Conservation (phyloP, 805 yeast species). For the Kregervanrija pseudodelftensis region DNA sequence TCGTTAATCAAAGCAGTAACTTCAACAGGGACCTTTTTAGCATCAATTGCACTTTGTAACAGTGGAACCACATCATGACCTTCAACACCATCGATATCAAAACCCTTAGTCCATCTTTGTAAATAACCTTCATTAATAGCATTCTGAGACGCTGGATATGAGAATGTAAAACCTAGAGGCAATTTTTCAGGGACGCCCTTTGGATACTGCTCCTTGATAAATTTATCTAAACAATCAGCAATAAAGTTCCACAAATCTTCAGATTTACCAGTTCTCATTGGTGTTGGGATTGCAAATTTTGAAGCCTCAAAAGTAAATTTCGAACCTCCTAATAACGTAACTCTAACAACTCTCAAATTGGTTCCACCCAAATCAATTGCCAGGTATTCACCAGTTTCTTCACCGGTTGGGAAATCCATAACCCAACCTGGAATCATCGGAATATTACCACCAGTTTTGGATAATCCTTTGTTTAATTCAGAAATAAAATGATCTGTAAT, state of each 20-base stretch:
- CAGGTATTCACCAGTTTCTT: slow-evolving; percentile 80
- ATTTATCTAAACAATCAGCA: slow-evolving; percentile 70
- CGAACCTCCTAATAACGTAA: slow-evolving; percentile 74
- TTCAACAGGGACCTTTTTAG: slow-evolving; percentile 62
- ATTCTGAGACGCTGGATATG: slow-evolving; percentile 80
- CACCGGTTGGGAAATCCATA: slow-evolving; percentile 85
- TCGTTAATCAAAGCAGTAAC: slow-evolving; percentile 94
- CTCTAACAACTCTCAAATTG: slow-evolving; percentile 86
- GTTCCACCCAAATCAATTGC: slow-evolving; percentile 98
- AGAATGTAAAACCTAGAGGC: slow-evolving; percentile 92
- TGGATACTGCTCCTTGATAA: slow-evolving; percentile 55
- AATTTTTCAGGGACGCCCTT: slow-evolving; percentile 49
- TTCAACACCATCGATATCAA: slow-evolving; percentile 88
- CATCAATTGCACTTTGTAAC: slow-evolving; percentile 69
- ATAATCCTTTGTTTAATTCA: slow-evolving; percentile 79
- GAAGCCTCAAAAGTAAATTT: slow-evolving; percentile 82
- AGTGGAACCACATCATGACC: slow-evolving; percentile 91
- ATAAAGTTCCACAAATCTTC: slow-evolving; percentile 82
- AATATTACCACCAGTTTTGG: slow-evolving; percentile 71
- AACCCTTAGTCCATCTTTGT: slow-evolving; percentile 98
- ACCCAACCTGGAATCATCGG: slow-evolving; percentile 99
- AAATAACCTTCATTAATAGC: slow-evolving; percentile 80
- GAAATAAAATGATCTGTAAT: slow-evolving; percentile 69
- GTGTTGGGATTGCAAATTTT: slow-evolving; percentile 72
- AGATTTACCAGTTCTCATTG: slow-evolving; percentile 69